These are phyloP conservation scores for Uronychia setigera DNA, from an alignment of 73 alveolate species.

Conservation along the genomic window DNA sequence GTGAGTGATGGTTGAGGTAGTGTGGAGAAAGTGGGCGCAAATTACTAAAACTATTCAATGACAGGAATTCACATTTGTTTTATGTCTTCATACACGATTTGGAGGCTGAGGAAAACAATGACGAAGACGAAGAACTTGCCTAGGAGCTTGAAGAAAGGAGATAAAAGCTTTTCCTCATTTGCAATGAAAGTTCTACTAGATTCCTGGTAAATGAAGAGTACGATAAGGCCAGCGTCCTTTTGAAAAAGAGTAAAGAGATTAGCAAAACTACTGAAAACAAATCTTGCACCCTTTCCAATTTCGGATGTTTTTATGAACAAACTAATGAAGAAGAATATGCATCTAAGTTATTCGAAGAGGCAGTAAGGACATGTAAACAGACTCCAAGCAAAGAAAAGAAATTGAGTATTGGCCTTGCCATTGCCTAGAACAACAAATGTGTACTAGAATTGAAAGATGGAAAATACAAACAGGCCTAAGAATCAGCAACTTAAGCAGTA, in stretches of 20 bases:
- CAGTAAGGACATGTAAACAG: not conserved
- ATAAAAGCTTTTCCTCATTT: constrained; percentile 16
- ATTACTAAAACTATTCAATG: too few species aligned
- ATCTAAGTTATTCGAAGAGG: not conserved
- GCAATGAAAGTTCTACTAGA: constrained; percentile 29
- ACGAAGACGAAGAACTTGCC: too few species aligned
- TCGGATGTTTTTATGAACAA: constrained; percentile 6
- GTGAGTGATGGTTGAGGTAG: too few species aligned
- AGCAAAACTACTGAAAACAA: too few species aligned
- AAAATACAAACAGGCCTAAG: constrained; percentile 22
- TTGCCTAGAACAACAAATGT: constrained; percentile 32
- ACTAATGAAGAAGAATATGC: not conserved
- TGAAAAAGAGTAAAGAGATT: too few species aligned
- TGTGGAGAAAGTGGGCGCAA: too few species aligned
- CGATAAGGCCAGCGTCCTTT: constrained; percentile 20
- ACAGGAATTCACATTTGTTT: too few species aligned
- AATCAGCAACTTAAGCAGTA: constrained; percentile 44
- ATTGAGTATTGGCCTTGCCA: constrained; percentile 19
- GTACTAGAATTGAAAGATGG: constrained; percentile 28
- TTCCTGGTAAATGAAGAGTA: constrained; percentile 25
- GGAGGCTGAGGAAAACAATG: too few species aligned
- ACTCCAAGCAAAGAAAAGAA: not conserved
- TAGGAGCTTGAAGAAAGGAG: too few species aligned
- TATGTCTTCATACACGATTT: too few species aligned
- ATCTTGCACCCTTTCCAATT: not conserved